phyloP scores from a whole-genome alignment of 2,329 filamentous ascomycete species.

The Gaeumannomyces sp. region DNA sequence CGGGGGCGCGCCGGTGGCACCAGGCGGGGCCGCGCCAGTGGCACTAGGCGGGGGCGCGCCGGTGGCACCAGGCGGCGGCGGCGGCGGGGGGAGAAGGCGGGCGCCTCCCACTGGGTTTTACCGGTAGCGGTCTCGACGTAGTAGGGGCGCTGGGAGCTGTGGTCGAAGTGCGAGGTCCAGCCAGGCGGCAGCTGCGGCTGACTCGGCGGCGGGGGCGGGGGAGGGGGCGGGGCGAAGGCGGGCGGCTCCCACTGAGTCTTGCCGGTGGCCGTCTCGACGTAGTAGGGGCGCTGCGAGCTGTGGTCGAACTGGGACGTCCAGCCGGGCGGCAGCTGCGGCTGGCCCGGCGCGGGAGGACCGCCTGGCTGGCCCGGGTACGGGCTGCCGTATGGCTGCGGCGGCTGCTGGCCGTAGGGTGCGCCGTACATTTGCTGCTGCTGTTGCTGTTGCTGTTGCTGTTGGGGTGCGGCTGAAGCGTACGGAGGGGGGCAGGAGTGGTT shows the following conservation, averaged over 20 bases:
- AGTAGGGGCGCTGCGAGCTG: slow-evolving; percentile 30
- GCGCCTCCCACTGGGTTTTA: slow-evolving; percentile 48
- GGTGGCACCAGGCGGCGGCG: background rate
- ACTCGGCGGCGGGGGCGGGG: slow-evolving; percentile 15
- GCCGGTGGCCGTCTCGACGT: slow-evolving; percentile 48
- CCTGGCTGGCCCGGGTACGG: background rate
- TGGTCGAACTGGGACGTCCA: slow-evolving; percentile 7
- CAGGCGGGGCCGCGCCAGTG: too few species aligned
- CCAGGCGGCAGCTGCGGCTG: slow-evolving; percentile 3
- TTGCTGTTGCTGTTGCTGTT: background rate
- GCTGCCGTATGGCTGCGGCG: slow-evolving; percentile 7
- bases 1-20: too few species aligned
- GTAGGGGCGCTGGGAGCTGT: slow-evolving; percentile 25
- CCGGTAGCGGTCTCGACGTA: slow-evolving; percentile 51
- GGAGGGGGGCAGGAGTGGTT: background rate
- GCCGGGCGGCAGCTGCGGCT: slow-evolving; percentile 8
- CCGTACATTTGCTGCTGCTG: slow-evolving; percentile 1
- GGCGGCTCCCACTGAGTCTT: slow-evolving; percentile 47
- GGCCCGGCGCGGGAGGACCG: background rate
- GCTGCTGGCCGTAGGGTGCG: slow-evolving; percentile 6
- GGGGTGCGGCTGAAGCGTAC: background rate
- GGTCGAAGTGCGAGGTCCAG: slow-evolving; percentile 9
- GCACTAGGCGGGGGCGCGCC: background rate
- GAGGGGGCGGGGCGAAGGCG: slow-evolving; percentile 5
- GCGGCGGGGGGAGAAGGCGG: background rate